These are phyloP conservation scores for Breynia disticha DNA, from an alignment of 441 rosid genomes.

Conservation along the genomic window DNA sequence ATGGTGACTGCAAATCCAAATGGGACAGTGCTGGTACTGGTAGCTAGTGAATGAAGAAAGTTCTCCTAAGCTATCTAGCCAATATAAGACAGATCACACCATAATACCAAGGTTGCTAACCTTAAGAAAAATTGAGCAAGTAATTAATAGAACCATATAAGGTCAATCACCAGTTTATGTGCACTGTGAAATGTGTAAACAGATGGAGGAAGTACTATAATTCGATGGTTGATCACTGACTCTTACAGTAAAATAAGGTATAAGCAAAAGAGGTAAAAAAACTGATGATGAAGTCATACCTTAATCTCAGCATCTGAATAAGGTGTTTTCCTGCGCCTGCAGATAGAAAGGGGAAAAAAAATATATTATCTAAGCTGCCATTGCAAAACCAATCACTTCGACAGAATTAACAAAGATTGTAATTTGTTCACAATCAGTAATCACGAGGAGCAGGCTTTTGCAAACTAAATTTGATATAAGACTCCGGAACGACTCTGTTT, in stretches of 20 bases:
- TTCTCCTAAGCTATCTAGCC: too few species aligned
- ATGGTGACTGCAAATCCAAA: too few species aligned
- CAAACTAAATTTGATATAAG: not conserved
- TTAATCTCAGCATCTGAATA: constrained; percentile 90
- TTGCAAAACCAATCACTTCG: not conserved
- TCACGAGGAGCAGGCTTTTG: not conserved
- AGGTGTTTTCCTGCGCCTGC: constrained; percentile 60
- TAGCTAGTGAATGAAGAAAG: too few species aligned
- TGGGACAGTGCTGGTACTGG: too few species aligned
- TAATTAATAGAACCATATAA: too few species aligned
- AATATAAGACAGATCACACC: too few species aligned
- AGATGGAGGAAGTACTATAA: not conserved
- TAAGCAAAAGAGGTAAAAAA: not conserved
- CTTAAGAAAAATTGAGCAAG: too few species aligned
- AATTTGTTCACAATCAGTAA: not conserved
- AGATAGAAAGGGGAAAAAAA: constrained; percentile 4
- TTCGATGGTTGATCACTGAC: not conserved
- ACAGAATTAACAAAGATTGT: not conserved
- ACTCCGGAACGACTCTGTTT: not conserved
- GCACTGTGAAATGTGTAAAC: too few species aligned
- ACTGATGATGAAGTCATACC: constrained; percentile 31
- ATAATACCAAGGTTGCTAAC: too few species aligned
- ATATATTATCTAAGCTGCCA: constrained; percentile 1
- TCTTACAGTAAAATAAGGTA: not conserved
- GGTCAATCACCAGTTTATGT: too few species aligned